Evolutionary conservation across 352 stramenopile genomes (phyloP).

Genomic region (Blastocystis sp.): DNA sequence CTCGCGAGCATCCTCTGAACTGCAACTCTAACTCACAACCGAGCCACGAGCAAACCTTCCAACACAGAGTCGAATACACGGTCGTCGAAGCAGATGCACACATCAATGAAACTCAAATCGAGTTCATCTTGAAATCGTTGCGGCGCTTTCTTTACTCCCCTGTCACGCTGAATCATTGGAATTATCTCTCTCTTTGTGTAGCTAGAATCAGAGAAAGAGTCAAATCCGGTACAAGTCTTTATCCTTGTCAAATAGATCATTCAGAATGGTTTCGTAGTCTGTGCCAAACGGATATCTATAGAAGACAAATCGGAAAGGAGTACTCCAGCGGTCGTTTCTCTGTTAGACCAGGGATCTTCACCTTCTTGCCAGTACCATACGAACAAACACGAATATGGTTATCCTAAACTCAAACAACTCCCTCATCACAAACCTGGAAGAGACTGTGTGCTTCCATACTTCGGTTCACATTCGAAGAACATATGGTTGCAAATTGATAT

Average conservation of each 20-base stretch:
- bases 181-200: slow-evolving; percentile 45
- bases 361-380: slow-evolving; percentile 16
- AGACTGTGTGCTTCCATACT: slow-evolving; percentile 55
- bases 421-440: background rate
- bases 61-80: slow-evolving; percentile 30
- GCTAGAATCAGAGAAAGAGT: background rate
- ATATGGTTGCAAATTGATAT: slow-evolving; percentile 57
- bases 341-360: slow-evolving; percentile 37
- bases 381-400: slow-evolving; percentile 7
- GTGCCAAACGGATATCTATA: slow-evolving; percentile 51
- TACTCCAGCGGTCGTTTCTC: background rate
- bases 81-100: slow-evolving; percentile 58
- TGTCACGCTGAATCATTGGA: slow-evolving; percentile 29
- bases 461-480: slow-evolving; percentile 51
- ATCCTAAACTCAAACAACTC: background rate
- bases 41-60: background rate
- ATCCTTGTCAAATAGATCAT: slow-evolving; percentile 24
- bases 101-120: slow-evolving; percentile 34
- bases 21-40: slow-evolving; percentile 19
- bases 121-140: slow-evolving; percentile 39
- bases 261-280: slow-evolving; percentile 40
- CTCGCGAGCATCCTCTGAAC: background rate
- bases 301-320: background rate
- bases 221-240: slow-evolving; percentile 6
- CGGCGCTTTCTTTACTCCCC: slow-evolving; percentile 19